Percentiles rank a stretch among this genome's conserved stretches.
Conservation (phyloP, 2,329 filamentous ascomycete genomes). For the Lasiodiplodia theobromae region DNA sequence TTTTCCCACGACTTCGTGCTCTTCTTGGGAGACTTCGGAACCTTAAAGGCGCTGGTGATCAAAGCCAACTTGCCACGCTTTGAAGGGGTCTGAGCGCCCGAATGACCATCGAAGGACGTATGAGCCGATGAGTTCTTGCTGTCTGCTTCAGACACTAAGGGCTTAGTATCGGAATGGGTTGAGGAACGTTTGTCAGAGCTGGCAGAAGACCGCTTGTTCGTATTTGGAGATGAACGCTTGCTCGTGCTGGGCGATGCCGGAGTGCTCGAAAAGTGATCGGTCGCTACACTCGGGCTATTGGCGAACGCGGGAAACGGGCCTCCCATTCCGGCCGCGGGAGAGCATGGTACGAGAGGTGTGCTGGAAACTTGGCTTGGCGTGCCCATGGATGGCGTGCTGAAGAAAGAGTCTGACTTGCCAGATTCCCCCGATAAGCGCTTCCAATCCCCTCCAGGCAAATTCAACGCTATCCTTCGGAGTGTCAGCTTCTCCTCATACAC, state of each 20-base stretch:
- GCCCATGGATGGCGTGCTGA: not conserved
- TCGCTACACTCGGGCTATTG: not conserved
- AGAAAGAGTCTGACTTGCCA: not conserved
- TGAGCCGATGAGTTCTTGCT: not conserved
- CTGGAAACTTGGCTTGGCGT: not conserved
- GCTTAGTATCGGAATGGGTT: not conserved
- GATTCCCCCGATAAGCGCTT: not conserved
- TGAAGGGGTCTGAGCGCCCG: slow-evolving; percentile 2
- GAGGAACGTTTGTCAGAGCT: slow-evolving; percentile 1
- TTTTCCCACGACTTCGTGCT: not conserved
- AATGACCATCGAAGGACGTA: not conserved
- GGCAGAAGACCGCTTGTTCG: not conserved
- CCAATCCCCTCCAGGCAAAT: not conserved
- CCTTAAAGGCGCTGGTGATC: not conserved
- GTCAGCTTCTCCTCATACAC: not conserved
- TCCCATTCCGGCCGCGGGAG: not conserved
- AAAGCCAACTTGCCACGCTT: not conserved
- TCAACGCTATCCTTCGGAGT: not conserved
- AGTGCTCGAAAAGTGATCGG: not conserved
- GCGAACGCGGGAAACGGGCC: not conserved
- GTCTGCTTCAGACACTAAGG: not conserved
- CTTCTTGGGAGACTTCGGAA: slow-evolving; percentile 2
- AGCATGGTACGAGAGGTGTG: not conserved
- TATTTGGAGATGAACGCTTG: not conserved
- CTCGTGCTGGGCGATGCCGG: not conserved